Evolutionary conservation across 306 rosid genomes (phyloP).

Genomic region (apple (Malus domestica)): DNA sequence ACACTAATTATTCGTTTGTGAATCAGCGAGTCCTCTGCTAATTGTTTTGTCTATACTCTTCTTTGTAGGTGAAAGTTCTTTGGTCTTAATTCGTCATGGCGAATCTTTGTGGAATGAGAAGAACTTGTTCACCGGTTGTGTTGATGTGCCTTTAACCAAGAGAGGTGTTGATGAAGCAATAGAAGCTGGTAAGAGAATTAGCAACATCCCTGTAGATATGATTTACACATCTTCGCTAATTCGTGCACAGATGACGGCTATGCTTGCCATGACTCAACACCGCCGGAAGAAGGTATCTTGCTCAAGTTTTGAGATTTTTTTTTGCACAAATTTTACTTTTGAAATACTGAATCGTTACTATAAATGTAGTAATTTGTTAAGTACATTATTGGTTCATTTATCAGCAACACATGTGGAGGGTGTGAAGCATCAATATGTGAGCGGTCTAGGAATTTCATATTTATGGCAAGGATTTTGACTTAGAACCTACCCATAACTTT

Average conservation of each 20-base stretch:
- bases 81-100: constrained; percentile 72
- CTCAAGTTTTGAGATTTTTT: not conserved
- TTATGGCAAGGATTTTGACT: not conserved
- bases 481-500: not conserved
- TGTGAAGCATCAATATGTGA: not conserved
- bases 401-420: not conserved
- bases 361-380: not conserved
- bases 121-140: constrained; percentile 84
- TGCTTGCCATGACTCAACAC: constrained; percentile 87
- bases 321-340: not conserved
- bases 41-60: not conserved
- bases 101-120: constrained; percentile 77
- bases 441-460: not conserved
- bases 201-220: constrained; percentile 72
- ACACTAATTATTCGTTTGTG: not conserved
- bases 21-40: constrained; percentile 5
- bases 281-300: constrained; percentile 50
- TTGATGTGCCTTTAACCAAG: constrained; percentile 62
- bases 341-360: not conserved
- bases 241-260: constrained; percentile 88
- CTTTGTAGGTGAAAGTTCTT: constrained; percentile 50
- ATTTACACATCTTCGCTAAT: constrained; percentile 70
- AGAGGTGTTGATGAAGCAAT: constrained; percentile 84
- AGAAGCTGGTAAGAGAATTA: constrained; percentile 81
- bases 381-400: not conserved